A percentile compares a stretch with the other conserved stretches of the same genome.
Conservation (phyloP, 352 stramenopile genomes). For the Pythium apleroticum region DNA sequence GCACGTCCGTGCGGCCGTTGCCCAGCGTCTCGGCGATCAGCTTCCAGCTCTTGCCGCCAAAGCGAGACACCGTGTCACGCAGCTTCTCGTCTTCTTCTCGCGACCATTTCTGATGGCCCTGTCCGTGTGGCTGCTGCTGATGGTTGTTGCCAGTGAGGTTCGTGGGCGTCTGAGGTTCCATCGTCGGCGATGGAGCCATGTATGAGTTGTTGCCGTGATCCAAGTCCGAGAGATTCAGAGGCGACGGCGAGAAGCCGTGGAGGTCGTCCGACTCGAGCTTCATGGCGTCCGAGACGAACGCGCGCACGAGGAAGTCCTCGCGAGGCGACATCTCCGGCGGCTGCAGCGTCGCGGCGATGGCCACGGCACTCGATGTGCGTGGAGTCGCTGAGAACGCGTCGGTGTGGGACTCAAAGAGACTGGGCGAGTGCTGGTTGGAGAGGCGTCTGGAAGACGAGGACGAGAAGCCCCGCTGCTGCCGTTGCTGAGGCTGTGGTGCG, state of each 20-base stretch:
- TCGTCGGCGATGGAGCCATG: not conserved
- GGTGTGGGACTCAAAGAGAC: constrained; percentile 8
- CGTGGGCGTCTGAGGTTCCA: constrained; percentile 2
- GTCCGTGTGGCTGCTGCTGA: constrained; percentile 11
- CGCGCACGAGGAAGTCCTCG: constrained; percentile 70
- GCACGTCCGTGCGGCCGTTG: constrained; percentile 89
- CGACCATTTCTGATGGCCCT: constrained; percentile 71
- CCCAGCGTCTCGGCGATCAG: constrained; percentile 90
- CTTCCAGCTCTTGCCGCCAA: constrained; percentile 95
- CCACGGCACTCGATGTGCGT: not conserved
- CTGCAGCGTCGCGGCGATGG: constrained; percentile 19
- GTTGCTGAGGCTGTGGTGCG: not conserved
- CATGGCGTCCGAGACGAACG: constrained; percentile 59
- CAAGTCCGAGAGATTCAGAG: not conserved
- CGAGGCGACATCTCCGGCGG: constrained; percentile 55
- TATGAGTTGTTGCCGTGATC: not conserved
- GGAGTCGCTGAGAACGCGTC: not conserved
- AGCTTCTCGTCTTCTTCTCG: constrained; percentile 91
- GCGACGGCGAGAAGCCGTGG: not conserved
- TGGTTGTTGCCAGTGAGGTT: constrained; percentile 14
- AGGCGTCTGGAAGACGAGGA: not conserved
- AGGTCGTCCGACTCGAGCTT: constrained; percentile 35
- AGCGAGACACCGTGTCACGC: constrained; percentile 83
- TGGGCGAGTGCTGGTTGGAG: constrained; percentile 25
- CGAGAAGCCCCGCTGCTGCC: not conserved